A percentile compares a stretch with the other conserved stretches of the same genome.
These are phyloP conservation scores for Amaranthus cruentus DNA, from an alignment of 148 eudicot species.

Conservation along the genomic window DNA sequence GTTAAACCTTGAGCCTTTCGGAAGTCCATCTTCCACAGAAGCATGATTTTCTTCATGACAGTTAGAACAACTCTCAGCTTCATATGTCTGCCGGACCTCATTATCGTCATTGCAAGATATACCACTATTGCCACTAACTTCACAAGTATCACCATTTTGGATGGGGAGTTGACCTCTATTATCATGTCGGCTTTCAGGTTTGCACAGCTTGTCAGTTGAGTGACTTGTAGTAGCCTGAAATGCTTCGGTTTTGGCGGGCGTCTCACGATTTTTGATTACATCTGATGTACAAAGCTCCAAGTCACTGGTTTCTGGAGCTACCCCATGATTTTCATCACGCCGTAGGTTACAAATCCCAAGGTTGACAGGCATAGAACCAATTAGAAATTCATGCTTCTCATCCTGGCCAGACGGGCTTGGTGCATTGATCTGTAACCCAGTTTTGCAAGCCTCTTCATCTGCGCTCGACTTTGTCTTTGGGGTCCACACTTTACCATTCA, in stretches of 20 bases:
- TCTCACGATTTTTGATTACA: constrained; percentile 30
- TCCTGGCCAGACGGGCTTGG: constrained; percentile 32
- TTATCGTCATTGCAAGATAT: constrained; percentile 22
- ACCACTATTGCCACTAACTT: constrained; percentile 21
- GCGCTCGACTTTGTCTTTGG: constrained; percentile 49
- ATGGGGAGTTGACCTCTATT: constrained; percentile 25
- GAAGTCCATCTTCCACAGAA: constrained; percentile 20
- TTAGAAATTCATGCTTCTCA: constrained; percentile 50
- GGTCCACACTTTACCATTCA: constrained; percentile 64
- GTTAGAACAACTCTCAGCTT: constrained; percentile 19
- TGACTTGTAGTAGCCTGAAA: constrained; percentile 20
- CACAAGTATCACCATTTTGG: constrained; percentile 32
- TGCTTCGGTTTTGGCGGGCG: constrained; percentile 34
- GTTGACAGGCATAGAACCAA: constrained; percentile 77
- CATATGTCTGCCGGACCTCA: constrained; percentile 21
- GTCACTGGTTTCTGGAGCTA: constrained; percentile 13
- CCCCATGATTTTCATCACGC: constrained; percentile 21
- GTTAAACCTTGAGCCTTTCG: constrained; percentile 32
- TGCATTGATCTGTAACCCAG: constrained; percentile 22
- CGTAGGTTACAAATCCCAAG: constrained; percentile 32
- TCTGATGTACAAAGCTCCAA: constrained; percentile 23
- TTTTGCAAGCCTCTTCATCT: constrained; percentile 31
- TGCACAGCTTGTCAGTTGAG: constrained; percentile 48
- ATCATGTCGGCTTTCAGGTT: constrained; percentile 41
- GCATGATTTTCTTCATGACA: constrained; percentile 15